Percentiles rank a stretch among this genome's conserved stretches.
phyloP scores from a whole-genome alignment of 805 yeast species.

The Kodamaea sagamina region DNA sequence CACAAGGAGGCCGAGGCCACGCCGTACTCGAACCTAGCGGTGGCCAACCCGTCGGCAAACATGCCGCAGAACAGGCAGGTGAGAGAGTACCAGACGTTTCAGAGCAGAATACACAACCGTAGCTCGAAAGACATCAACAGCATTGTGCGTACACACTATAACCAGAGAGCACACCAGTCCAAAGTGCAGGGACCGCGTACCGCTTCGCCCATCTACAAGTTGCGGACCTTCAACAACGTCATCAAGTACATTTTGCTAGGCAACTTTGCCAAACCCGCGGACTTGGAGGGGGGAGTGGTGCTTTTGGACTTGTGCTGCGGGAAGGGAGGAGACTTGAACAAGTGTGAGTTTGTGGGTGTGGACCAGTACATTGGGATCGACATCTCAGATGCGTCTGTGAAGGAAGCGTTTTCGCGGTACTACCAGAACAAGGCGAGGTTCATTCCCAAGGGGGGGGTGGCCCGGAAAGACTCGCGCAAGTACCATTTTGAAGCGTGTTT shows the following conservation, averaged over 20 bases:
- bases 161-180: constrained; percentile 74
- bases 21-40: constrained; percentile 9
- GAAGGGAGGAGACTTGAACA: constrained; percentile 94
- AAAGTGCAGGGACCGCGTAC: constrained; percentile 61
- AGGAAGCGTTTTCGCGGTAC: constrained; percentile 81
- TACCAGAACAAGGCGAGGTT: constrained; percentile 49
- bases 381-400: constrained; percentile 83
- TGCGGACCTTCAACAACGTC: constrained; percentile 88
- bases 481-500: constrained; percentile 76
- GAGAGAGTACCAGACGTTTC: constrained; percentile 38
- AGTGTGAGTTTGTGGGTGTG: constrained; percentile 76
- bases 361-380: constrained; percentile 87
- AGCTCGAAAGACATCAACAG: constrained; percentile 53
- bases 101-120: constrained; percentile 36
- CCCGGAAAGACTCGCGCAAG: constrained; percentile 41
- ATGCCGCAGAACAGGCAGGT: constrained; percentile 3
- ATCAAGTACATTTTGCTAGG: constrained; percentile 84
- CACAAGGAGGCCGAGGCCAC: neutral
- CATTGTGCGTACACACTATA: constrained; percentile 81
- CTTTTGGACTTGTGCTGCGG: constrained; percentile 93
- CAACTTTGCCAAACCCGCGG: constrained; percentile 41
- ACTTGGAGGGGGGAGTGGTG: constrained; percentile 34
- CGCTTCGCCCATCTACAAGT: constrained; percentile 78
- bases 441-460: constrained; percentile 26
- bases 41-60: constrained; percentile 7